Evolutionary conservation across 305 asterid species (phyloP), one percentile per base, ranked within the genome.

Genomic region (Lippia alba): DNA sequence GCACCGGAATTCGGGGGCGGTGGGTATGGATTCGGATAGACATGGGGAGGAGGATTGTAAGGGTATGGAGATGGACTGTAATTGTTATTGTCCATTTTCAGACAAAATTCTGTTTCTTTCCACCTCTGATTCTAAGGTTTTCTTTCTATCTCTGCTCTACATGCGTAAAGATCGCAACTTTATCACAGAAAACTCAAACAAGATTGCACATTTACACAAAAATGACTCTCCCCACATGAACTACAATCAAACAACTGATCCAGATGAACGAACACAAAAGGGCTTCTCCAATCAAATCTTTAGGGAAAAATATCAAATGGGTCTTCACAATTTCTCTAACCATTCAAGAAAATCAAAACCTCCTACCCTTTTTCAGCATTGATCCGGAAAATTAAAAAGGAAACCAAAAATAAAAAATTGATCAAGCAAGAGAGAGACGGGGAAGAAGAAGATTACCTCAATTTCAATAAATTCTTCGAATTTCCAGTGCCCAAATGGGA

Each of bases 21-120:
- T 3, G 91, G 91, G 61, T 85, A 90, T 49, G 76, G 83, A 74
- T 64, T 81, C 69, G 90, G 70, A 58, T 88, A 86, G 67, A 85
- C 89, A 82, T 86, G 87, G 48, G 74, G 67, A 11, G 74, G 67
- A 11, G 74, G 82, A 58, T 78, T 76, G 76, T 85, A 81, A 24
- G 90, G 91, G 79, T 80, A 86, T 67, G 86, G 71, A 62, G 86
- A 58, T 70, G 85, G 79, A 79, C 90, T 78, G 56, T 79, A 83
- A 77, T 83, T 78, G 69, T 79, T 77, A 60, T 75, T 76, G 30
- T 87, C 94, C 96, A 91, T 89, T 46, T 56, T 36, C 65, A 40
- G 57, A 77, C 69, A 70, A 56, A 73, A 55, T 57, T 41, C 41
- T 44, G 49, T 44, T 62, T 34, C 61, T 56, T 17, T 62, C 11